Conservation (phyloP, 2,329 filamentous ascomycete genomes). For the Chaetomiaceae sp. region DNA sequence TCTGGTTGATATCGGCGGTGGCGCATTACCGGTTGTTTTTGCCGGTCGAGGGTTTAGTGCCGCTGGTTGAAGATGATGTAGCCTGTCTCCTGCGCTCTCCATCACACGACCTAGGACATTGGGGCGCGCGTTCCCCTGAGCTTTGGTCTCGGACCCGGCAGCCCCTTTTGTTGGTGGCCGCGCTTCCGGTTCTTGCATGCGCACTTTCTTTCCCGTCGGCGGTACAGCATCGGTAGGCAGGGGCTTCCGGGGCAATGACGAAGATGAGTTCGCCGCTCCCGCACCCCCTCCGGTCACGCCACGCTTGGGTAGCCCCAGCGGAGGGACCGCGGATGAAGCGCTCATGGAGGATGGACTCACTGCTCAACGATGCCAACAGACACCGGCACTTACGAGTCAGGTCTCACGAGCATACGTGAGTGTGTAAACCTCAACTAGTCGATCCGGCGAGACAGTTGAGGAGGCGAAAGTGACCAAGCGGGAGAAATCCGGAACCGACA, state of each 20-base stretch:
- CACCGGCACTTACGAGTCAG: not conserved
- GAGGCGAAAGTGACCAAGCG: not conserved
- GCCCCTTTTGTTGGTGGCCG: not conserved
- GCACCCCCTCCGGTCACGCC: not conserved
- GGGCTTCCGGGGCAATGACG: conserved; percentile 12
- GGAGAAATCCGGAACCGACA: not conserved
- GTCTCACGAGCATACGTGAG: not conserved
- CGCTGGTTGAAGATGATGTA: not conserved
- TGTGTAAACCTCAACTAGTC: conserved; percentile 1
- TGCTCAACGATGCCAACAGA: not conserved
- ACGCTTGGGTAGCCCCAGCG: not conserved
- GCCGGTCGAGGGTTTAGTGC: not conserved
- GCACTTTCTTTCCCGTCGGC: not conserved
- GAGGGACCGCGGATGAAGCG: not conserved
- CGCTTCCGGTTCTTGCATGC: not conserved
- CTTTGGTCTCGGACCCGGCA: conserved; percentile 2
- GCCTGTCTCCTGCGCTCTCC: not conserved
- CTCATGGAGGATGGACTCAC: not conserved
- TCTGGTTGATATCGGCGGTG: not conserved
- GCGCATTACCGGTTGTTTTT: not conserved
- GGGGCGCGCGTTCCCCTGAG: not conserved
- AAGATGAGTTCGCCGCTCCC: not conserved
- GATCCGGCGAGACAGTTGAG: not conserved
- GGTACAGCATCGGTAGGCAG: not conserved
- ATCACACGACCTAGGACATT: not conserved